phyloP scores from a whole-genome alignment of 1,284 basidiomycete species.

The Ceratorhiza oryzae-sativae region DNA sequence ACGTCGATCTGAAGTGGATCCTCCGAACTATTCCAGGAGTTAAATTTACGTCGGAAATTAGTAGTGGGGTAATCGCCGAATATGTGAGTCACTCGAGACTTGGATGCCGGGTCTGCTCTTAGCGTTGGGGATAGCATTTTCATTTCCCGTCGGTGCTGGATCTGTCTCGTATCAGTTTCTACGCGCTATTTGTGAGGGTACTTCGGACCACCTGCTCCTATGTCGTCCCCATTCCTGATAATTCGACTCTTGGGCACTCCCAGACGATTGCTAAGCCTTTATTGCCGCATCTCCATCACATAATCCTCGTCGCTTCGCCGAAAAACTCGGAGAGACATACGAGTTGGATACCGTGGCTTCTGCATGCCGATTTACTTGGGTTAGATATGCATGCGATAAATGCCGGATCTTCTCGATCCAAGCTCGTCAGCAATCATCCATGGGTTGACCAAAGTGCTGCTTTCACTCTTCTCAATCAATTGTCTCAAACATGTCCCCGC shows the following conservation, averaged over 20 bases:
- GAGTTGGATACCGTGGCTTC: neutral
- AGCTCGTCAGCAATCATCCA: neutral
- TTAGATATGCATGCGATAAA: neutral
- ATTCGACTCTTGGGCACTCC: neutral
- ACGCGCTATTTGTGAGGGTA: neutral
- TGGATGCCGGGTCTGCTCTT: neutral
- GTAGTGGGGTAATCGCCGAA: too few relatives aligned
- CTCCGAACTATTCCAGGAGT: neutral
- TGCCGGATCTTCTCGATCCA: too few relatives aligned
- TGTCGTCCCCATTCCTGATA: neutral
- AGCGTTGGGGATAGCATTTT: neutral
- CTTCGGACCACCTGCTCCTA: neutral
- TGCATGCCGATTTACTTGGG: neutral
- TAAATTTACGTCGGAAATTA: neutral
- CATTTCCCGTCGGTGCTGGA: neutral
- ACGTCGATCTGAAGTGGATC: neutral
- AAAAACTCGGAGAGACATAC: neutral
- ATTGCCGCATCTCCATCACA: neutral
- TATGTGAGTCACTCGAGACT: neutral
- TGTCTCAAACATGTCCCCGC: neutral
- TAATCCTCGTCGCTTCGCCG: neutral
- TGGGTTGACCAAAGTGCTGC: neutral
- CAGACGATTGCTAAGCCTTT: neutral
- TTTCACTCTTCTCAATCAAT: neutral
- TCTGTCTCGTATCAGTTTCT: neutral